Percentiles rank a stretch among this genome's conserved stretches.
These are phyloP conservation scores for Sporothrix luriei DNA, from an alignment of 2,329 filamentous ascomycete genomes.

Conservation along the genomic window DNA sequence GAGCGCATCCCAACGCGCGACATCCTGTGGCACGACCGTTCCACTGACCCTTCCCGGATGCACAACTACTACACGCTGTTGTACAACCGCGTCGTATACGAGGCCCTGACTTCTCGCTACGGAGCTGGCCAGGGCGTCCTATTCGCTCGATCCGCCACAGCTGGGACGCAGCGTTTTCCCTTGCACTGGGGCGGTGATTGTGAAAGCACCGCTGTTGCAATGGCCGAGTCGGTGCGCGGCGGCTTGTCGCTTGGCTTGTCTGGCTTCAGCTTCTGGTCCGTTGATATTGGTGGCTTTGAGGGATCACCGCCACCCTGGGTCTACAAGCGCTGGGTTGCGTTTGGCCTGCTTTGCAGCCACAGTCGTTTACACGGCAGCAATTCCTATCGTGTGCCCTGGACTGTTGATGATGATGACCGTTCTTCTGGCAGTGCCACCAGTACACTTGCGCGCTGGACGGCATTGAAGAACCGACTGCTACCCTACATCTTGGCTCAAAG, in stretches of 20 bases:
- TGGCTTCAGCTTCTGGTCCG: slow-evolving; percentile 42
- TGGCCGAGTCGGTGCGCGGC: slow-evolving; percentile 61
- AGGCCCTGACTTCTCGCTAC: slow-evolving; percentile 60
- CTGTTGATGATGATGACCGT: slow-evolving; percentile 65
- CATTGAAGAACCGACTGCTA: neutral
- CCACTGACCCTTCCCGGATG: slow-evolving; percentile 65
- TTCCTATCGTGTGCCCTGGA: slow-evolving; percentile 75
- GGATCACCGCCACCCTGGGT: slow-evolving; percentile 67
- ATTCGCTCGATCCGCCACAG: slow-evolving; percentile 68
- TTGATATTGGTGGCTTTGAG: slow-evolving; percentile 57
- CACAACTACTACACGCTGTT: slow-evolving; percentile 77
- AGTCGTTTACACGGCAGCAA: slow-evolving; percentile 70
- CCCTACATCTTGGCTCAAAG: slow-evolving; percentile 8
- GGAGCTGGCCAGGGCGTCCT: slow-evolving; percentile 59
- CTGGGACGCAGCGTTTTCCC: slow-evolving; percentile 70
- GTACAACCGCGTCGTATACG: slow-evolving; percentile 71
- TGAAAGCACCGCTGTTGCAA: slow-evolving; percentile 71
- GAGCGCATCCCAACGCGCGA: slow-evolving; percentile 69
- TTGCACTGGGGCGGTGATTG: slow-evolving; percentile 75
- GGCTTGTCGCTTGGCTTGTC: slow-evolving; percentile 40
- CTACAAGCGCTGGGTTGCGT: slow-evolving; percentile 79
- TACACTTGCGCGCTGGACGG: slow-evolving; percentile 13
- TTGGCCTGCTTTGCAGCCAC: slow-evolving; percentile 70
- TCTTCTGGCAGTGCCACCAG: slow-evolving; percentile 45
- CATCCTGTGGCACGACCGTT: slow-evolving; percentile 64